A percentile compares a stretch with the other conserved stretches of the same genome.
Evolutionary conservation across 305 asterid species (phyloP).

Genomic region (Ruellia speciosa): DNA sequence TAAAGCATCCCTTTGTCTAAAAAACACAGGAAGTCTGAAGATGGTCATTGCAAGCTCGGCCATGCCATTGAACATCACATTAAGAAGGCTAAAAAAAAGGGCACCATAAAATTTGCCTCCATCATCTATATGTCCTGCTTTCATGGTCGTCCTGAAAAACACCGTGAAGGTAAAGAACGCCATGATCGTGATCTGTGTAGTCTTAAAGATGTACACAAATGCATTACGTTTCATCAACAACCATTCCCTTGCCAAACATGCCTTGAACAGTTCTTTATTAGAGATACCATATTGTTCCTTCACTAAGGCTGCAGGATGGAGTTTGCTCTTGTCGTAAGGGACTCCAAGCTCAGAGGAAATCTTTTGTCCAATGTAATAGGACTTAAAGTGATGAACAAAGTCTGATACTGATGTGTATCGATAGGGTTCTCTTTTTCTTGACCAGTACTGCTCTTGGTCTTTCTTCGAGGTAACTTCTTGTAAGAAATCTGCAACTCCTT

Average conservation of each 20-base stretch:
- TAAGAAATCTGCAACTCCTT: slow-evolving; percentile 44
- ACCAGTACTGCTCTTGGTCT: slow-evolving; percentile 48
- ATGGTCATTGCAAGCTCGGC: slow-evolving; percentile 37
- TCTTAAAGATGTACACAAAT: slow-evolving; percentile 38
- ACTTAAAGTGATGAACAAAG: slow-evolving; percentile 27
- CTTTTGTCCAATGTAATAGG: slow-evolving; percentile 30
- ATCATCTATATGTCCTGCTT: slow-evolving; percentile 30
- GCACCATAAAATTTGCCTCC: slow-evolving; percentile 43
- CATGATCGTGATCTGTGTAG: slow-evolving; percentile 36
- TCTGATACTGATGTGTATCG: slow-evolving; percentile 28
- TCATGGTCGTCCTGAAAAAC: slow-evolving; percentile 37
- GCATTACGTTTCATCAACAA: slow-evolving; percentile 38
- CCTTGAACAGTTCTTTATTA: slow-evolving; percentile 32
- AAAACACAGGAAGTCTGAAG: slow-evolving; percentile 41
- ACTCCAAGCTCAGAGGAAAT: slow-evolving; percentile 22
- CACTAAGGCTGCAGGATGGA: slow-evolving; percentile 40
- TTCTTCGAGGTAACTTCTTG: slow-evolving; percentile 46
- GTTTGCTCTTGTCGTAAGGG: slow-evolving; percentile 34
- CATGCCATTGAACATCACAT: slow-evolving; percentile 45
- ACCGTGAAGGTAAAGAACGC: slow-evolving; percentile 37
- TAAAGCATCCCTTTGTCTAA: slow-evolving; percentile 39
- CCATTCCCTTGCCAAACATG: slow-evolving; percentile 42
- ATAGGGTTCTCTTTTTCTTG: slow-evolving; percentile 27
- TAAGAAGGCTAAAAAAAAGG: slow-evolving; percentile 35
- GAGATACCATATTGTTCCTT: slow-evolving; percentile 37